These are phyloP conservation scores for Penicillium sp. DNA, from an alignment of 2,329 filamentous ascomycete genomes.

Conservation along the genomic window DNA sequence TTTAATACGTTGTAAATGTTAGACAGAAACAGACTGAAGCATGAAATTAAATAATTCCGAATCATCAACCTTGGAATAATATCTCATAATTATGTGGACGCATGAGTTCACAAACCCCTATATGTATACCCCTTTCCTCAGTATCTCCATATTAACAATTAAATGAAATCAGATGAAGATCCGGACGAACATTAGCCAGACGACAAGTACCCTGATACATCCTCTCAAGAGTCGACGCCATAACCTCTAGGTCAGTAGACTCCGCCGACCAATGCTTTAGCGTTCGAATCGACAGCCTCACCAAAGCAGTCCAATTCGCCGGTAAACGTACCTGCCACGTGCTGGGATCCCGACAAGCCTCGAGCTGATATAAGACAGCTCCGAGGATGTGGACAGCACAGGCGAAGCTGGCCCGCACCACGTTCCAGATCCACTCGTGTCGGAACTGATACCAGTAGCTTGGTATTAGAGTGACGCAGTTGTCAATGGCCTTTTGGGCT, in stretches of 20 bases:
- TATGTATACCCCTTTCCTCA: background rate
- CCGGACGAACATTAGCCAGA: slow-evolving; percentile 12
- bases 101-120: background rate
- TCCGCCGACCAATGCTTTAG: slow-evolving; percentile 14
- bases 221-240: slow-evolving; percentile 16
- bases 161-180: slow-evolving; percentile 5
- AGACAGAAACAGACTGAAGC: background rate
- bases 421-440: slow-evolving; percentile 20
- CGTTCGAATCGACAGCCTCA: slow-evolving; percentile 15
- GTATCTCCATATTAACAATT: background rate
- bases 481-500: slow-evolving; percentile 17
- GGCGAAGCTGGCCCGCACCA: slow-evolving; percentile 14
- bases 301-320: slow-evolving; percentile 15
- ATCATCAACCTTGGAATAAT: background rate
- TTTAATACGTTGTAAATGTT: background rate
- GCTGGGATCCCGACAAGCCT: background rate
- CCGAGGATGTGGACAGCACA: slow-evolving; percentile 17
- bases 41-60: background rate
- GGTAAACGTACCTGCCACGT: slow-evolving; percentile 11
- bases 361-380: slow-evolving; percentile 13
- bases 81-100: background rate
- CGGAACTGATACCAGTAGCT: slow-evolving; percentile 18
- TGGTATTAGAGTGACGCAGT: slow-evolving; percentile 15
- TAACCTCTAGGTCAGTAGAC: slow-evolving; percentile 17
- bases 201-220: slow-evolving; percentile 20